Evolutionary conservation across 495 filamentous ascomycete genomes (phyloP).

Genomic region (Penicillium cosmopolitanum): DNA sequence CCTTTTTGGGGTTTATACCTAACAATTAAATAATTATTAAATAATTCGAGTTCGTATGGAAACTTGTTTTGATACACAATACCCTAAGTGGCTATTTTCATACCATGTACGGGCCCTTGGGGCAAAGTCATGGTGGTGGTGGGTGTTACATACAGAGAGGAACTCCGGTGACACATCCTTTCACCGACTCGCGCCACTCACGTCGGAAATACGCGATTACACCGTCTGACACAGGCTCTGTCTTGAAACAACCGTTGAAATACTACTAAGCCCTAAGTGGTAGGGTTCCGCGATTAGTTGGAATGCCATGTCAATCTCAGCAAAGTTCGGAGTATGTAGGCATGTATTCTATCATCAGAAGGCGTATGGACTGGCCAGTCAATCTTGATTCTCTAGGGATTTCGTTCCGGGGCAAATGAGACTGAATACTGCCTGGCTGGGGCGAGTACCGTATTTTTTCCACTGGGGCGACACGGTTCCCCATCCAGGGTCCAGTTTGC

Average conservation of each 20-base stretch:
- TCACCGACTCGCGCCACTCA: neutral
- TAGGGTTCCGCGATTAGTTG: neutral
- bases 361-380: neutral
- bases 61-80: no score
- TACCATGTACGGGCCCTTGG: no score
- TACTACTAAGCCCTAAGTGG: neutral
- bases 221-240: neutral
- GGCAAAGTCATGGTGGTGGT: no score
- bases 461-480: neutral
- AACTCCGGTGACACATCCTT: no score
- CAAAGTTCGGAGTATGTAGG: neutral
- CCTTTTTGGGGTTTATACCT: neutral
- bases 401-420: neutral
- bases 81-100: no score
- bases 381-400: neutral
- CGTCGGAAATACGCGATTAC: neutral
- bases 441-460: neutral
- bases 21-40: neutral
- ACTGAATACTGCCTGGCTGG: neutral
- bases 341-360: neutral
- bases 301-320: neutral
- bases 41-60: no score
- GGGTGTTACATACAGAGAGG: no score
- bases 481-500: slow-evolving; percentile 4
- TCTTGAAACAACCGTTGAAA: neutral